Conservation (phyloP, 495 filamentous ascomycete species). For the Beverwykella pulmonaria region DNA sequence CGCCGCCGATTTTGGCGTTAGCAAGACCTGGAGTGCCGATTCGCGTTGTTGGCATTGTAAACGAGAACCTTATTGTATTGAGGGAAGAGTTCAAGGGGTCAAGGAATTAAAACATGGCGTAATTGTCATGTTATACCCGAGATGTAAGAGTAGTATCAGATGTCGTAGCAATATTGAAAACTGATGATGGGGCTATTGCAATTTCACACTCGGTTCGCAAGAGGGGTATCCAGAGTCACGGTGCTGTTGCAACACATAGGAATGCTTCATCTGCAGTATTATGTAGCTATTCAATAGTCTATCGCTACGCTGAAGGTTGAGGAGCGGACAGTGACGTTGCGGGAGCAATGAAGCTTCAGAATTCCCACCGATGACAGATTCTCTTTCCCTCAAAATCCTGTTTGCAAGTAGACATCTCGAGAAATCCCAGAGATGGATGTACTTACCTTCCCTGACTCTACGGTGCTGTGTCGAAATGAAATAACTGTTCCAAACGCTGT, state of each 20-base stretch:
- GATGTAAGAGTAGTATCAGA: neutral
- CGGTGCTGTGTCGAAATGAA: no score
- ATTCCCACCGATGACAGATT: neutral
- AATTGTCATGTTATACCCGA: neutral
- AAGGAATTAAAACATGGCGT: neutral
- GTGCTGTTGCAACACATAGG: no score
- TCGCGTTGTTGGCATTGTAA: neutral
- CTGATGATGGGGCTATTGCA: no score
- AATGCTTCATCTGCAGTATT: neutral
- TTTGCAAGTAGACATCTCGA: no score
- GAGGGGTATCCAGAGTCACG: no score
- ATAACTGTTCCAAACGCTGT: no score
- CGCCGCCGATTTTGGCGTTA: constrained; percentile 40
- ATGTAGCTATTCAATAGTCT: neutral
- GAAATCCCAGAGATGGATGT: neutral
- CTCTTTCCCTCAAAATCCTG: no score
- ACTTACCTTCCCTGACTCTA: no score
- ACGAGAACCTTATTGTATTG: neutral
- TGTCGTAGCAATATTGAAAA: neutral
- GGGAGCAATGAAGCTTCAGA: neutral
- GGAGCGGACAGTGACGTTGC: neutral
- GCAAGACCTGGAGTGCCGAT: neutral
- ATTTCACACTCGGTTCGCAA: no score
- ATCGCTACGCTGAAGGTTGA: neutral
- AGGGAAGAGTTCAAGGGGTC: neutral